Percentiles rank a stretch among this genome's conserved stretches.
phyloP scores from a whole-genome alignment of 805 yeast species.

The Tetrapisispora iriomotensis region DNA sequence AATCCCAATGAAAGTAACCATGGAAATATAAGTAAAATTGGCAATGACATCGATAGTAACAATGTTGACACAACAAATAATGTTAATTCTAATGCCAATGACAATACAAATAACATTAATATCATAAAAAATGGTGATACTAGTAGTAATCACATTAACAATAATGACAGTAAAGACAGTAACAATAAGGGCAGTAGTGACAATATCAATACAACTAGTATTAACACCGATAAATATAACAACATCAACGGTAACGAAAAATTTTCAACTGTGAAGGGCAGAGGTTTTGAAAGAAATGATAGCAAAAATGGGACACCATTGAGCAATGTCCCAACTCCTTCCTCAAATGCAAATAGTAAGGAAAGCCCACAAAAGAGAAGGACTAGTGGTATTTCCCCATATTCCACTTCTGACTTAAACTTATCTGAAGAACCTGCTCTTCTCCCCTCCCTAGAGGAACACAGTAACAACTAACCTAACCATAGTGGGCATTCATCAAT shows the following conservation, averaged over 20 bases:
- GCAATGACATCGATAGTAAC: no score
- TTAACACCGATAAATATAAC: background rate
- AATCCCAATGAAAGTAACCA: no score
- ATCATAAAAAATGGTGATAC: background rate
- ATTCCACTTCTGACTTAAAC: slow-evolving; percentile 3
- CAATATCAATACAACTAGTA: no score
- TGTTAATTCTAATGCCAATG: background rate
- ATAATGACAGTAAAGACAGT: background rate
- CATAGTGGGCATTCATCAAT: no score
- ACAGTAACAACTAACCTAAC: no score
- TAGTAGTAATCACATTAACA: background rate
- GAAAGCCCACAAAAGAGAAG: slow-evolving; percentile 8
- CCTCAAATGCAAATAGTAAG: background rate
- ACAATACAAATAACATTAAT: background rate
- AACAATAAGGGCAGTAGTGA: background rate
- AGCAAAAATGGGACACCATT: background rate
- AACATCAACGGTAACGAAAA: background rate
- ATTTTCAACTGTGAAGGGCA: background rate
- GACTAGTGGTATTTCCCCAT: slow-evolving; percentile 11
- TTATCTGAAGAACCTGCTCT: background rate
- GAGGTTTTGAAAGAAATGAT: background rate
- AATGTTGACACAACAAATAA: no score
- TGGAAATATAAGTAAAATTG: no score
- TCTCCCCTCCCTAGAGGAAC: background rate
- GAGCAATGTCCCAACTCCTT: background rate